Evolutionary conservation across 2,329 filamentous ascomycete genomes (phyloP), one percentile per base, ranked within the genome.

Genomic region (Trichophaea hybrida): DNA sequence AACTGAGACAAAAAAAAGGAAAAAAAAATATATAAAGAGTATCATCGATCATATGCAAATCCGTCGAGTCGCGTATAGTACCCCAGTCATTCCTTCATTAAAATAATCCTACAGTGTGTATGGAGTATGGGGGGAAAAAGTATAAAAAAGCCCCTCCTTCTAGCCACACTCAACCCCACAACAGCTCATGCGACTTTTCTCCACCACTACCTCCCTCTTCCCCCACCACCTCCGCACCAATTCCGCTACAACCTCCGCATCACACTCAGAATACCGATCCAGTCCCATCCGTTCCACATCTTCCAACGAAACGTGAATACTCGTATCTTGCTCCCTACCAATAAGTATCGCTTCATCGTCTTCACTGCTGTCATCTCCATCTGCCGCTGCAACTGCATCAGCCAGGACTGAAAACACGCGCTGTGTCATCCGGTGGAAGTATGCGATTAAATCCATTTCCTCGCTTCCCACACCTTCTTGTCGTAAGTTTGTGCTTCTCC

Each of bases 341-440:
- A 33, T 12, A 6, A 35, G 12, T 15, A 43, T 12, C 15, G 60
- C 62, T 4, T 63, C 69, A 17, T 64, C 59, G 34, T 44, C 63
- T 53, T 24, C 61, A 34, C 55, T 40, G 50, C 6, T 57, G 57
- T 70, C 70, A 40, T 73, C 73, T n/a, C 68, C 70, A 13, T 70
- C 68, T 4, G 73, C 73, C 10, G 73, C 71, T 4, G 74, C 74
- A 7, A 71, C 70, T 1, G 69, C 69, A 62, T 83, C 80, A 0
- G 78, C 77, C 57, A 89, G 70, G 2, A 79, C 78, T 0, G 77
- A 76, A 24, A 91, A 73, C 48, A 88, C 76, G 66, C 80, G 76
- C 1, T 80, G 78, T 0, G 86, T 89, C 55, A 88, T 75, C 1
- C 86, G 80, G 72, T 90, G 86, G 71, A 91, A 91, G 71, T 89